Conservation (phyloP, 78 protist genomes). For the Polysphondylium violaceum region DNA sequence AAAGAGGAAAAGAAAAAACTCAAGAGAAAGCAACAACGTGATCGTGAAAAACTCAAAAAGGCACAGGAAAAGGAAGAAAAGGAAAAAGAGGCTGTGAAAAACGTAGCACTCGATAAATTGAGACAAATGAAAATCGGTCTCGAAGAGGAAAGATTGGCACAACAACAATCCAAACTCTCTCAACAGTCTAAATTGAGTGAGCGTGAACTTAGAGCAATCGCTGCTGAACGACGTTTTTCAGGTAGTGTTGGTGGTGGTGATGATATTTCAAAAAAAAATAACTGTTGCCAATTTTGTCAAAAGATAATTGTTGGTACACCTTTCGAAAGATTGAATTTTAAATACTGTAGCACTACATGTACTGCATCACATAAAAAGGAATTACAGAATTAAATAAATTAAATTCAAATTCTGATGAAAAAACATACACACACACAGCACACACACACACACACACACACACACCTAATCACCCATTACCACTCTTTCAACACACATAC, state of each 20-base stretch:
- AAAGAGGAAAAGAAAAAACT: conserved; percentile 50
- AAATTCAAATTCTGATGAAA: not conserved
- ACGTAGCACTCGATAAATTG: not conserved
- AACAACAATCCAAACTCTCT: conserved; percentile 1
- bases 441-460: conserved; percentile 2
- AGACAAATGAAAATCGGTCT: not conserved
- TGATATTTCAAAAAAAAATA: not conserved
- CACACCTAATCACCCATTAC: not conserved
- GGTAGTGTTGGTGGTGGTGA: not conserved
- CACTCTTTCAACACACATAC: too few relatives aligned
- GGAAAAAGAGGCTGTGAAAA: not conserved
- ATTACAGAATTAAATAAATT: not conserved
- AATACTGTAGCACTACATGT: conserved; percentile 40
- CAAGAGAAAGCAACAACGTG: conserved; percentile 38
- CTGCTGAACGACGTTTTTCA: conserved; percentile 36
- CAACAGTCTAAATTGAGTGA: conserved; percentile 30
- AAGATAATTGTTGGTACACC: conserved; percentile 7
- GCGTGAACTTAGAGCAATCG: conserved; percentile 33
- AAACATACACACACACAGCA: not conserved
- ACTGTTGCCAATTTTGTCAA: conserved; percentile 13
- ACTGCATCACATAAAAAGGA: conserved; percentile 32
- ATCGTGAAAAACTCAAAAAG: conserved; percentile 47
- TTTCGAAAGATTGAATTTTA: conserved; percentile 40
- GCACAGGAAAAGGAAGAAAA: not conserved
- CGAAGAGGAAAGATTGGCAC: not conserved